phyloP scores from a whole-genome alignment of 1,284 basidiomycete genomes.

The Tilletia horrida region DNA sequence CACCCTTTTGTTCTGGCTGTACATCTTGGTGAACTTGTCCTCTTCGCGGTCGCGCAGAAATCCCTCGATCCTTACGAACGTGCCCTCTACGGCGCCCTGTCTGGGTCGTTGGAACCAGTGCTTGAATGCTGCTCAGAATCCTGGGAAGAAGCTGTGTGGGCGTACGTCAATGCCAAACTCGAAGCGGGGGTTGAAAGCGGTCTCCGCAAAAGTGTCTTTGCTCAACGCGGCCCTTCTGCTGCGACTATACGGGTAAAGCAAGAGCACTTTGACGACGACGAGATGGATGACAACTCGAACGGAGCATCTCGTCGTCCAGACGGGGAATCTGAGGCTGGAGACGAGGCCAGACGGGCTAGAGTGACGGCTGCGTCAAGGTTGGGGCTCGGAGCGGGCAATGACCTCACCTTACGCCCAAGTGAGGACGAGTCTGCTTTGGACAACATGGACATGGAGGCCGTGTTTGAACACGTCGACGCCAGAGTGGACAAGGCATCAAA shows the following conservation, averaged over 20 bases:
- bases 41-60: constrained; percentile 58
- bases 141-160: constrained; percentile 96
- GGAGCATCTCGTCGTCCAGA: background rate
- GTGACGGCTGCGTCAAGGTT: constrained; percentile 1
- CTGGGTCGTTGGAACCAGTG: constrained; percentile 76
- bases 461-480: constrained; percentile 62
- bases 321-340: background rate
- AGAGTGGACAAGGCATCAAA: constrained; percentile 47
- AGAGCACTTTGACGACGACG: constrained; percentile 1
- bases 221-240: background rate
- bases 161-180: constrained; percentile 76
- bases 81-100: constrained; percentile 79
- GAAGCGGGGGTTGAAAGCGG: constrained; percentile 68
- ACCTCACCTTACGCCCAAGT: background rate
- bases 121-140: constrained; percentile 65
- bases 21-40: background rate
- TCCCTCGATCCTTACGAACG: constrained; percentile 72
- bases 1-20: background rate
- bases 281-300: background rate
- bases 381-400: background rate
- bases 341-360: constrained; percentile 1
- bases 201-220: constrained; percentile 8
- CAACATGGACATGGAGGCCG: constrained; percentile 58
- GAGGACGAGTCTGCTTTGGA: constrained; percentile 16
- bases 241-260: background rate